Evolutionary conservation across 2,329 filamentous ascomycete species (phyloP).

Genomic region (Byssothecium circinans): DNA sequence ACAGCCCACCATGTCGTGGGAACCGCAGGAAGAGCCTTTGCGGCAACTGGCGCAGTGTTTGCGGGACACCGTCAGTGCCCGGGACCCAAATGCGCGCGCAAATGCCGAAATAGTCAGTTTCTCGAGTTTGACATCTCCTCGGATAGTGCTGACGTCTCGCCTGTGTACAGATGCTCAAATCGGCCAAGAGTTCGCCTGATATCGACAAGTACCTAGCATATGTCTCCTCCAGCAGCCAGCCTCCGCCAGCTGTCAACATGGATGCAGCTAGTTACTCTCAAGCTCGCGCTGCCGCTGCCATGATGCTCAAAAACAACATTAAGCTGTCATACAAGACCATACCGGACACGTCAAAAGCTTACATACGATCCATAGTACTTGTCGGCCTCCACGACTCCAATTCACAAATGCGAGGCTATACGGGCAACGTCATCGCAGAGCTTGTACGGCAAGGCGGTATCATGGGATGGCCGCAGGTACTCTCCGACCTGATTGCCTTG

Average conservation of each 20-base stretch:
- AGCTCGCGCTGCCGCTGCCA: slow-evolving; percentile 81
- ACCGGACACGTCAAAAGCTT: slow-evolving; percentile 68
- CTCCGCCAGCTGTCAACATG: slow-evolving; percentile 62
- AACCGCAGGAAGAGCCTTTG: slow-evolving; percentile 84
- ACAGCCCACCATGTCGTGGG: slow-evolving; percentile 74
- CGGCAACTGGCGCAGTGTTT: slow-evolving; percentile 86
- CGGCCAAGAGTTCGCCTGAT: slow-evolving; percentile 85
- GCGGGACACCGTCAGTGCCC: slow-evolving; percentile 86
- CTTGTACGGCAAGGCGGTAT: slow-evolving; percentile 82
- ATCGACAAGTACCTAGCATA: slow-evolving; percentile 97
- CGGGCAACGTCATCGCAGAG: slow-evolving; percentile 93
- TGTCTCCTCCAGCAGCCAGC: slow-evolving; percentile 73
- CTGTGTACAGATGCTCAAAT: slow-evolving; percentile 77
- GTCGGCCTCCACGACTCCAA: slow-evolving; percentile 79
- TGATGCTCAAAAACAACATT: slow-evolving; percentile 96
- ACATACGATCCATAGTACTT: slow-evolving; percentile 79
- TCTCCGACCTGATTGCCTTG: slow-evolving; percentile 79
- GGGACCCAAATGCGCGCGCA: slow-evolving; percentile 78
- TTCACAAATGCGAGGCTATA: slow-evolving; percentile 80
- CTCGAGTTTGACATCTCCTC: slow-evolving; percentile 9
- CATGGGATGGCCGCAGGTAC: slow-evolving; percentile 85
- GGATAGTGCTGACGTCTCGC: slow-evolving; percentile 26
- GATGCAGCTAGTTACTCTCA: slow-evolving; percentile 67
- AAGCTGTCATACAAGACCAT: slow-evolving; percentile 74
- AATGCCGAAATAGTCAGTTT: slow-evolving; percentile 80